These are phyloP conservation scores for Nadsonia commutata DNA, from an alignment of 1,139 yeast species.

Conservation along the genomic window DNA sequence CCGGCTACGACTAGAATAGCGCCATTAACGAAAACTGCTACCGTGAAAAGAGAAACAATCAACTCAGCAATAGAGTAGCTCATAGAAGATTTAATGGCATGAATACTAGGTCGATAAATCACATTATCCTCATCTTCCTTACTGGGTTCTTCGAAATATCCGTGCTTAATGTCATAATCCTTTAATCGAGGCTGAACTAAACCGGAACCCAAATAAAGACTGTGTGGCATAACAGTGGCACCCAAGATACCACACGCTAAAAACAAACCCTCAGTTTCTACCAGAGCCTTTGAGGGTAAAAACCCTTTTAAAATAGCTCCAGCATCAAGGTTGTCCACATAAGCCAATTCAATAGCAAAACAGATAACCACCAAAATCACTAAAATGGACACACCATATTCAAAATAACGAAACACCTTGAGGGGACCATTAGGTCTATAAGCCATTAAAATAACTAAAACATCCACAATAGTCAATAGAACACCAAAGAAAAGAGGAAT, in stretches of 20 bases:
- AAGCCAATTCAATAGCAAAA: constrained; percentile 52
- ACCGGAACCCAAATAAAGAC: constrained; percentile 61
- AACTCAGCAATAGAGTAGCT: constrained; percentile 55
- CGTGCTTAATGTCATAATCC: constrained; percentile 34
- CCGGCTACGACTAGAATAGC: constrained; percentile 70
- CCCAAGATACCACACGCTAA: constrained; percentile 68
- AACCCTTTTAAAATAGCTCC: constrained; percentile 52
- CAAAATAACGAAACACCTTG: constrained; percentile 49
- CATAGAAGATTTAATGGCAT: constrained; percentile 51
- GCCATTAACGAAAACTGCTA: constrained; percentile 67
- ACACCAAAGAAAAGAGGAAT: constrained; percentile 74
- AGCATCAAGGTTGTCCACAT: constrained; percentile 31
- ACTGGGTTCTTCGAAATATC: constrained; percentile 13
- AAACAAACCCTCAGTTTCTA: constrained; percentile 49
- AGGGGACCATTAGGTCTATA: constrained; percentile 58
- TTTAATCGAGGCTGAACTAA: constrained; percentile 58
- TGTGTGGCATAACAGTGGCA: constrained; percentile 77
- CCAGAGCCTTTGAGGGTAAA: constrained; percentile 50
- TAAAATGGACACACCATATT: constrained; percentile 47
- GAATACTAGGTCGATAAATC: constrained; percentile 47
- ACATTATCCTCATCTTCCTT: constrained; percentile 26
- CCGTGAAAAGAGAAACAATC: constrained; percentile 46
- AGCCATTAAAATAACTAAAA: constrained; percentile 57
- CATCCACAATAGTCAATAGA: constrained; percentile 55
- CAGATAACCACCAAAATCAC: constrained; percentile 58